Evolutionary conservation across 2,329 filamentous ascomycete species (phyloP).

Genomic region (Ramularia endophylla): DNA sequence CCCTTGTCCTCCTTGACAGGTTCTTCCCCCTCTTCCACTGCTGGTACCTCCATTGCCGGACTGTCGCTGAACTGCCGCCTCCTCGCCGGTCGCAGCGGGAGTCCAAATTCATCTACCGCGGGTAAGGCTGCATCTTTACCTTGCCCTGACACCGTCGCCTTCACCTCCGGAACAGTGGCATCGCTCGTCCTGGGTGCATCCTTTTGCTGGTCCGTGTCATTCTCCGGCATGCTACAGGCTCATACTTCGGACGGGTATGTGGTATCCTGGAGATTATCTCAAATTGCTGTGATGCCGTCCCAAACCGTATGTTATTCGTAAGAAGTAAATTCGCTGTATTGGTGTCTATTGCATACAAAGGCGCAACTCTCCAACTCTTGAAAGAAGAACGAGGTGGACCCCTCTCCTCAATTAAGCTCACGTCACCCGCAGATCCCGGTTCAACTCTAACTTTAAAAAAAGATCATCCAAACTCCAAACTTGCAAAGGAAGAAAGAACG

Average conservation of each 20-base stretch:
- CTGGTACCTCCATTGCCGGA: slow-evolving; percentile 13
- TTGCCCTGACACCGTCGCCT: not conserved
- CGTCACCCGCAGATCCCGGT: not conserved
- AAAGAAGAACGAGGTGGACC: too few relatives aligned
- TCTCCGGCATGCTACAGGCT: slow-evolving; percentile 5
- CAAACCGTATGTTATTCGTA: too few relatives aligned
- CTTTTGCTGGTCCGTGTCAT: not conserved
- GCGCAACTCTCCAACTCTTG: too few relatives aligned
- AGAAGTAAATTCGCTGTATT: too few relatives aligned
- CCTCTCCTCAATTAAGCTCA: slow-evolving; percentile 1
- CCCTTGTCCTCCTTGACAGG: slow-evolving; percentile 8
- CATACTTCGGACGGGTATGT: not conserved
- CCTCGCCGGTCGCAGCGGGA: slow-evolving; percentile 29
- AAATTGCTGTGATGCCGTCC: not conserved
- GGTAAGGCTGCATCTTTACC: slow-evolving; percentile 23
- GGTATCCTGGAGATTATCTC: not conserved
- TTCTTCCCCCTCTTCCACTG: slow-evolving; percentile 18
- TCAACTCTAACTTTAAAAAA: not conserved
- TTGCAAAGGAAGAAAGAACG: not conserved
- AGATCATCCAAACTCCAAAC: not conserved
- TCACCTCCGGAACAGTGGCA: too few relatives aligned
- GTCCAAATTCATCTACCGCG: slow-evolving; percentile 34
- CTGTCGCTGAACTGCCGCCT: slow-evolving; percentile 21
- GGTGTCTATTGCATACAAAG: too few relatives aligned
- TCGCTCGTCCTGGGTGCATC: too few relatives aligned